Conservation (phyloP, 1,139 yeast genomes). For the Yamadazyma friedrichii region DNA sequence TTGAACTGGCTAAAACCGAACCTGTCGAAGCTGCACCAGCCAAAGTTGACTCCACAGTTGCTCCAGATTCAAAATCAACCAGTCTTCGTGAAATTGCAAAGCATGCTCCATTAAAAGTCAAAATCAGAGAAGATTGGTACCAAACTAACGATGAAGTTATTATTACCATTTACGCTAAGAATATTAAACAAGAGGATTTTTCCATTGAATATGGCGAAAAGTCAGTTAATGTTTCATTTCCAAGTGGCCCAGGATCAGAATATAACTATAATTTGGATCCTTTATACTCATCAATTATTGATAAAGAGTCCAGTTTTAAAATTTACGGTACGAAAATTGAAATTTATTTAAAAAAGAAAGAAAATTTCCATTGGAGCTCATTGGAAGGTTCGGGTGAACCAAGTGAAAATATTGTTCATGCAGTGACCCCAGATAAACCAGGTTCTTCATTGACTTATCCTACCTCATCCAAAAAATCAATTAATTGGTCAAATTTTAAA, state of each 20-base stretch:
- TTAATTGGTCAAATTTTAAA: conserved; percentile 73
- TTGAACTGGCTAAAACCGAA: not conserved
- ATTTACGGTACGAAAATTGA: conserved; percentile 79
- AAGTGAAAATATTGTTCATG: conserved; percentile 12
- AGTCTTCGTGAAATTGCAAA: conserved; percentile 33
- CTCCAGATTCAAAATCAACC: conserved; percentile 20
- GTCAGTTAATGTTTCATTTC: conserved; percentile 42
- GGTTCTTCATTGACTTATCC: conserved; percentile 46
- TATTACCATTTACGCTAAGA: conserved; percentile 71
- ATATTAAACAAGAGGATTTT: conserved; percentile 48
- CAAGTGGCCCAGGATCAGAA: conserved; percentile 44
- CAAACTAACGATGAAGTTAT: conserved; percentile 59
- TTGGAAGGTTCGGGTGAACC: conserved; percentile 29
- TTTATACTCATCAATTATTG: conserved; percentile 51
- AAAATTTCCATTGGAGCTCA: conserved; percentile 41
- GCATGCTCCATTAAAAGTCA: conserved; percentile 41
- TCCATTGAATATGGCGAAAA: conserved; percentile 32
- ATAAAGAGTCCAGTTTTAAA: conserved; percentile 42
- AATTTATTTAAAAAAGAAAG: conserved; percentile 44
- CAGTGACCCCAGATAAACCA: conserved; percentile 9
- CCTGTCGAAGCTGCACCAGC: not conserved
- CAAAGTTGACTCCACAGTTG: not conserved
- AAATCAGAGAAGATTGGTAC: conserved; percentile 76
- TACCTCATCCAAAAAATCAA: conserved; percentile 55
- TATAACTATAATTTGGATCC: conserved; percentile 52